These are phyloP conservation scores for Candida insectalens DNA, from an alignment of 805 yeast species.

Conservation along the genomic window DNA sequence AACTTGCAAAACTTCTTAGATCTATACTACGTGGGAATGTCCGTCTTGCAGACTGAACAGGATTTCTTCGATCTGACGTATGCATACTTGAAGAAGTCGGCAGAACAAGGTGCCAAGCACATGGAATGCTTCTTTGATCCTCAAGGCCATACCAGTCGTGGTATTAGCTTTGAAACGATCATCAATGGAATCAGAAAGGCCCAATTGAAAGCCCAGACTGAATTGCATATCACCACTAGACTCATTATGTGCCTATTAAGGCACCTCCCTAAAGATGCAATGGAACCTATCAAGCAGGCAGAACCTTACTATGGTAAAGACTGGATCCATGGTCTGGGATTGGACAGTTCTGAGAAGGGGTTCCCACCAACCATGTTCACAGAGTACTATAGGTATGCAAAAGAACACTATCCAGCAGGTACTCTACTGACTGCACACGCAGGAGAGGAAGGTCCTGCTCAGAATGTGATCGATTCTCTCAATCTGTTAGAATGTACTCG, in stretches of 20 bases:
- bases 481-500: constrained; percentile 53
- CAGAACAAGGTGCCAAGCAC: constrained; percentile 51
- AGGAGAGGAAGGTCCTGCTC: constrained; percentile 81
- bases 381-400: constrained; percentile 49
- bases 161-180: constrained; percentile 47
- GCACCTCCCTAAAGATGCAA: constrained; percentile 52
- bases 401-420: constrained; percentile 38
- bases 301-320: constrained; percentile 43
- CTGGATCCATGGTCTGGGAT: constrained; percentile 65
- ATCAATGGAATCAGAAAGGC: constrained; percentile 62
- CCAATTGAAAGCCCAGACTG: constrained; percentile 46
- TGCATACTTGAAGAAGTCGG: constrained; percentile 55
- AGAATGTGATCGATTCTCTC: constrained; percentile 50
- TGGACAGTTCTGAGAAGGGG: constrained; percentile 71
- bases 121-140: constrained; percentile 80
- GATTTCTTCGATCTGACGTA: constrained; percentile 76
- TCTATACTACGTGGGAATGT: constrained; percentile 74
- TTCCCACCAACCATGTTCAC: constrained; percentile 64
- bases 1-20: constrained; percentile 72
- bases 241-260: constrained; percentile 76
- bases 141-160: constrained; percentile 71
- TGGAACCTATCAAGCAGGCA: constrained; percentile 47
- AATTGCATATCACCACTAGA: constrained; percentile 57
- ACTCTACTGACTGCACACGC: constrained; percentile 73
- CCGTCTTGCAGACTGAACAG: constrained; percentile 55